Evolutionary conservation across 23 red algal species (phyloP), one percentile per base, ranked within the genome.

Genomic region (Agarophyton chilense): DNA sequence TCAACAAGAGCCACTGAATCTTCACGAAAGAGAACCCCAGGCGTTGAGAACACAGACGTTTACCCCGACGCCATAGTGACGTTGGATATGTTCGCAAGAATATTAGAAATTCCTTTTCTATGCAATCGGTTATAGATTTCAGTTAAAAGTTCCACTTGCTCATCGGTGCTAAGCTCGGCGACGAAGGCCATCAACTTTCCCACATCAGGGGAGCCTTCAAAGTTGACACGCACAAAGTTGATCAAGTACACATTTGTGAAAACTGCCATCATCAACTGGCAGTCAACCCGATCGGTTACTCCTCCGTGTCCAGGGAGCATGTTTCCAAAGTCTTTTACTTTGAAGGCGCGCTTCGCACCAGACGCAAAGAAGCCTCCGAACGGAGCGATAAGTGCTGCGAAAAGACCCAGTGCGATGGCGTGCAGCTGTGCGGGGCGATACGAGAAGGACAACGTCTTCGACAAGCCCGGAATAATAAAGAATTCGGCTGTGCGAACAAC

Each of bases 361-460:
- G 93, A 96, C 29, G 97, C 97, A 40, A 99, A 96, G 76, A 99
- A 96, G 22, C 97, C 97, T 34, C 97, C 97, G 65, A 99, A 99
- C 40, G 97, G 97, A 18, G 92, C 97, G 44, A 99, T 86, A 2
- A 84, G 24, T 17, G 90, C 81, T 22, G 97, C 94, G 91, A 99
- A 99, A 1, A 92, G 70, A 22, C 90, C 90, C n/a, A 99, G 53
- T 22, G 87, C 94, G 29, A 91, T 83, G 0, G 89, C 94, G 73
- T 99, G 97, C 46, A 99, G 54, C 84, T 95, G 92, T 39, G 93
- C 72, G 55, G 93, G 93, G 16, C 79, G 79, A 63, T 77, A 89
- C 19, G 74, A 50, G 35, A 95, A 31, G 29, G 70, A 61, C 29
- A 91, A 65, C 40, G 80, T 66, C 62, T 72, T 55, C 4, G 38